Percentiles rank a stretch among this genome's conserved stretches.
Evolutionary conservation across 768 basidiomycete genomes (phyloP).

Genomic region (Tubosaeta brunneosetosa): DNA sequence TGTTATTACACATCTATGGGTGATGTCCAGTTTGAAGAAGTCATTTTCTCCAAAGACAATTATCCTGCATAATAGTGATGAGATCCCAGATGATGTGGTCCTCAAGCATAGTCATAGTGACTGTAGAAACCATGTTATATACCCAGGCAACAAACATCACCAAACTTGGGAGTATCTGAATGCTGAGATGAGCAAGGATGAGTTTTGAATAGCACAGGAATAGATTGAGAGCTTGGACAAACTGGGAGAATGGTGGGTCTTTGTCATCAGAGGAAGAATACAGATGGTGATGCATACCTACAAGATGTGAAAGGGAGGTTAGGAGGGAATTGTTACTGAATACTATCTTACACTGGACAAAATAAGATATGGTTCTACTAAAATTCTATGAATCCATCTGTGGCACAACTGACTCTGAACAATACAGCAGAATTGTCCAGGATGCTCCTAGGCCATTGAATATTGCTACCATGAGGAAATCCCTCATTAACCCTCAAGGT

Average conservation of each 20-base stretch:
- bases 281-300: not conserved
- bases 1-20: not conserved
- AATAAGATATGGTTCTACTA: no score
- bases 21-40: not conserved
- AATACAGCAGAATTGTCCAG: no score
- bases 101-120: not conserved
- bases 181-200: no score
- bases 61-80: not conserved
- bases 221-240: not conserved
- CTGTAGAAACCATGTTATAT: not conserved
- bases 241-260: constrained; percentile 1
- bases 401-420: no score
- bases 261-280: not conserved
- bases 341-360: no score
- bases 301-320: not conserved
- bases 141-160: not conserved
- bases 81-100: not conserved
- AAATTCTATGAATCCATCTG: no score
- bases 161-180: not conserved
- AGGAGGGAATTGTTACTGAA: no score
- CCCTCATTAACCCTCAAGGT: no score
- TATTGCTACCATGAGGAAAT: no score
- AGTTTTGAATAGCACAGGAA: constrained; percentile 7
- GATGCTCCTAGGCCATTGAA: no score
- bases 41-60: not conserved